phyloP scores from a whole-genome alignment of 768 basidiomycete genomes.

The Rhizopogon rudus region DNA sequence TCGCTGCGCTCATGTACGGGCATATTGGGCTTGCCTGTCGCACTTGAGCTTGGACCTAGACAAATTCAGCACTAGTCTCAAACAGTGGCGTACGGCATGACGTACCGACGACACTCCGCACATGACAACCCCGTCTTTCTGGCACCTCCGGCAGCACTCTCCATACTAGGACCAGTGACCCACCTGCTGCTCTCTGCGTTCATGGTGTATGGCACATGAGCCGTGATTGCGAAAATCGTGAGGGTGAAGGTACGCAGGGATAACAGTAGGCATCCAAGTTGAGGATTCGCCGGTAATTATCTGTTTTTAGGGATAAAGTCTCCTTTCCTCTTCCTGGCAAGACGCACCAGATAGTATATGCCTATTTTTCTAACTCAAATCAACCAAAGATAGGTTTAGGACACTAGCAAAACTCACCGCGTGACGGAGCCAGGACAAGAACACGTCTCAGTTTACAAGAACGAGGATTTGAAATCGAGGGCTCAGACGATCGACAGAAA shows the following conservation, averaged over 20 bases:
- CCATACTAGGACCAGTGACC: constrained; percentile 1
- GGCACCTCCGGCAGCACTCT: background rate
- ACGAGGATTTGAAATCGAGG: background rate
- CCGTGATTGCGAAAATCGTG: background rate
- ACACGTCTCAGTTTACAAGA: constrained; percentile 1
- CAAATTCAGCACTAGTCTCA: background rate
- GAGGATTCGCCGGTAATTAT: background rate
- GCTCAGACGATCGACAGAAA: background rate
- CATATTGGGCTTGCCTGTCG: constrained; percentile 30
- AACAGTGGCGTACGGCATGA: background rate
- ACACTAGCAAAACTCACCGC: background rate
- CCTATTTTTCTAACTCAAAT: background rate
- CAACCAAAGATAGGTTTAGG: background rate
- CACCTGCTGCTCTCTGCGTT: constrained; percentile 9
- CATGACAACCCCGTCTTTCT: constrained; percentile 42
- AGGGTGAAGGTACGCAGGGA: background rate
- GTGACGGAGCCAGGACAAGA: background rate
- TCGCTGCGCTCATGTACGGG: background rate
- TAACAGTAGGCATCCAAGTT: background rate
- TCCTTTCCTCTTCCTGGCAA: background rate
- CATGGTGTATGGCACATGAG: constrained; percentile 1
- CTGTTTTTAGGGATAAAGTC: background rate
- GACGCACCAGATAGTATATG: background rate
- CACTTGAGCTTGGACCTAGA: constrained; percentile 50
- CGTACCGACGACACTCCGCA: constrained; percentile 48